Evolutionary conservation across 257 asterid species (phyloP).

Genomic region (Solanum chilense): DNA sequence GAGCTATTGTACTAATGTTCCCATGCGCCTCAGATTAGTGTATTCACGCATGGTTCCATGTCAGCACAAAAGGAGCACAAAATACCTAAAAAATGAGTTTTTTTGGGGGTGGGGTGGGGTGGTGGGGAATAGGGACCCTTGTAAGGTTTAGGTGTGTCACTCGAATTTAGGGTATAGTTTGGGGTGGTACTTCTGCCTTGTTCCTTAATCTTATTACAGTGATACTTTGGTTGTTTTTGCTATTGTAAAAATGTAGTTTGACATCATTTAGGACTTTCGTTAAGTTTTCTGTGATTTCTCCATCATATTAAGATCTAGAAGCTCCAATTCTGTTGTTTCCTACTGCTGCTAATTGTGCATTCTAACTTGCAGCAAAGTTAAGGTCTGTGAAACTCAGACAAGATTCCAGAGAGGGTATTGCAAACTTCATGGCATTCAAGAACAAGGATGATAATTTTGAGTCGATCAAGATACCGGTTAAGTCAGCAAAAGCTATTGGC

Average conservation of each 20-base stretch:
- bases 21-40: not conserved
- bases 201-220: not conserved
- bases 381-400: conserved; percentile 55
- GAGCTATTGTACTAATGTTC: not conserved
- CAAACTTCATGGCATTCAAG: conserved; percentile 46
- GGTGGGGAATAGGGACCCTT: not conserved
- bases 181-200: not conserved
- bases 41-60: not conserved
- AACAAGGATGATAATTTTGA: conserved; percentile 24
- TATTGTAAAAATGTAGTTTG: not conserved
- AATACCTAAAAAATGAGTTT: not conserved
- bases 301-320: conserved; percentile 13
- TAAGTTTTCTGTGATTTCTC: conserved; percentile 1
- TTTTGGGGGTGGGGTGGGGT: not conserved
- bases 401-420: conserved; percentile 43
- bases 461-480: conserved; percentile 19
- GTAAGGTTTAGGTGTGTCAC: not conserved
- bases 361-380: conserved; percentile 69
- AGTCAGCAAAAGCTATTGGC: conserved; percentile 48
- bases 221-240: not conserved
- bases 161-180: not conserved
- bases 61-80: not conserved
- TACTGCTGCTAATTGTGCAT: conserved; percentile 62
- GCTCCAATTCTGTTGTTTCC: conserved; percentile 17
- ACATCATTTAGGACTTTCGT: not conserved